phyloP scores from a whole-genome alignment of 2,329 filamentous ascomycete species.

The Sclerotinia glacialis region DNA sequence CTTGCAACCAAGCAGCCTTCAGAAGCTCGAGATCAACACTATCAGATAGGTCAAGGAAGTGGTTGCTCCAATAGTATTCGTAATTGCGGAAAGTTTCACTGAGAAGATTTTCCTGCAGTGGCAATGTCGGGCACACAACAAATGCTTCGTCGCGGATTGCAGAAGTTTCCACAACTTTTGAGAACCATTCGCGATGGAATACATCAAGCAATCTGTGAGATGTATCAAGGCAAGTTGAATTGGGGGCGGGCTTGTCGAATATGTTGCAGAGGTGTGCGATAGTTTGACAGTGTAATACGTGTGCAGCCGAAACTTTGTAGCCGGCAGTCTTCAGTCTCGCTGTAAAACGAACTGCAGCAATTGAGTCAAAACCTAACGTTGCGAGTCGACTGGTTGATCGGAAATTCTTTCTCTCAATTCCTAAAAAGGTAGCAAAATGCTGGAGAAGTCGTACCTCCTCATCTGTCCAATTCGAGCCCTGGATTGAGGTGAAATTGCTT shows the following conservation, averaged over 20 bases:
- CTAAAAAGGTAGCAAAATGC: not conserved
- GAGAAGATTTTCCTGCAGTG: slow-evolving; percentile 34
- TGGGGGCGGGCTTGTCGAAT: not conserved
- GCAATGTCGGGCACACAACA: not conserved
- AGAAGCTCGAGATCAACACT: slow-evolving; percentile 29
- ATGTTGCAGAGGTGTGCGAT: slow-evolving; percentile 9
- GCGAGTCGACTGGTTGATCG: slow-evolving; percentile 5
- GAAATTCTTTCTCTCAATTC: not conserved
- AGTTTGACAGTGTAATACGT: not conserved
- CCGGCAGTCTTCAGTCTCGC: slow-evolving; percentile 1
- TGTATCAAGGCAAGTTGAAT: slow-evolving; percentile 4
- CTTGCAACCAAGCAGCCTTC: slow-evolving; percentile 34
- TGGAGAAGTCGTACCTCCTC: slow-evolving; percentile 5
- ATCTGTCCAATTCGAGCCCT: not conserved
- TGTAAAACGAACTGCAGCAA: slow-evolving; percentile 11
- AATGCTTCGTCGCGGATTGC: not conserved
- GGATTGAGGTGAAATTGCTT: slow-evolving; percentile 1
- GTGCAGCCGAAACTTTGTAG: slow-evolving; percentile 12
- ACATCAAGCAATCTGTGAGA: not conserved
- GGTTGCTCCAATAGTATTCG: slow-evolving; percentile 39
- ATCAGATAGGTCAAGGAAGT: slow-evolving; percentile 26
- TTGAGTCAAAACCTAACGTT: slow-evolving; percentile 11
- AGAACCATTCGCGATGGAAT: slow-evolving; percentile 2
- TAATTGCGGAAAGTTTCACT: slow-evolving; percentile 30
- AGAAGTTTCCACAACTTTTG: not conserved